Evolutionary conservation across 768 basidiomycete genomes (phyloP).

Genomic region (Tricholoma flavovirens): DNA sequence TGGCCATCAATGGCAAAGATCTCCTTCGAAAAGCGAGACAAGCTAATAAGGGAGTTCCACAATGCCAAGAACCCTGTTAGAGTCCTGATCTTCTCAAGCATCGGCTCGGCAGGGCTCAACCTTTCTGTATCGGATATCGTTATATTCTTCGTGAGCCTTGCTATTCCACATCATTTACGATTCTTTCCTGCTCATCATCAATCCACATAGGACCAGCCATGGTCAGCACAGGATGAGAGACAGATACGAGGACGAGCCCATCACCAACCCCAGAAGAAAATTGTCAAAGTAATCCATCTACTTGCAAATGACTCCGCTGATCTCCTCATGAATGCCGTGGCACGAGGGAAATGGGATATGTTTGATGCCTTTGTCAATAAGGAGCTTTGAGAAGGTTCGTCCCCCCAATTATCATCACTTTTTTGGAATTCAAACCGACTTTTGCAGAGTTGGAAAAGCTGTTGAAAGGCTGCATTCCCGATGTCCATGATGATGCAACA

Average conservation of each 20-base stretch:
- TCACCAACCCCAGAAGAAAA: slow-evolving; percentile 12
- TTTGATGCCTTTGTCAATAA: slow-evolving; percentile 6
- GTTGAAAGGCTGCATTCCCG: not conserved
- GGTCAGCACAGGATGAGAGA: slow-evolving; percentile 13
- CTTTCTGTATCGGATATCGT: slow-evolving; percentile 14
- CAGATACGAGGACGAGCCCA: slow-evolving; percentile 11
- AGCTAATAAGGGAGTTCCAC: slow-evolving; percentile 12
- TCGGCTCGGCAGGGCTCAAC: slow-evolving; percentile 20
- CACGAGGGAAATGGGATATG: slow-evolving; percentile 8
- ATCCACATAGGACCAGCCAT: slow-evolving; percentile 14
- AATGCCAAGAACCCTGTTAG: slow-evolving; percentile 4
- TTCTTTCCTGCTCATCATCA: not conserved
- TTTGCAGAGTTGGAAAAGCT: not conserved
- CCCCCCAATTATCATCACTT: not conserved
- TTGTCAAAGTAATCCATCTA: not conserved
- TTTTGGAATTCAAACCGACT: not conserved
- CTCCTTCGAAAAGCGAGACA: slow-evolving; percentile 5
- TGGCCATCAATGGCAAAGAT: slow-evolving; percentile 14
- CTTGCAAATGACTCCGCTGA: too few relatives aligned
- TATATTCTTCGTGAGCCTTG: slow-evolving; percentile 19
- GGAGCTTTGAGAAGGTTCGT: not conserved
- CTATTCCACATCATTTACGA: not conserved
- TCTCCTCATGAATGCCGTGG: slow-evolving; percentile 9
- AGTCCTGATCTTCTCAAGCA: slow-evolving; percentile 18
- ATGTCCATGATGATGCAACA: not conserved